These are phyloP conservation scores for Globisporangium emineosum DNA, from an alignment of 352 stramenopile genomes.

Conservation along the genomic window DNA sequence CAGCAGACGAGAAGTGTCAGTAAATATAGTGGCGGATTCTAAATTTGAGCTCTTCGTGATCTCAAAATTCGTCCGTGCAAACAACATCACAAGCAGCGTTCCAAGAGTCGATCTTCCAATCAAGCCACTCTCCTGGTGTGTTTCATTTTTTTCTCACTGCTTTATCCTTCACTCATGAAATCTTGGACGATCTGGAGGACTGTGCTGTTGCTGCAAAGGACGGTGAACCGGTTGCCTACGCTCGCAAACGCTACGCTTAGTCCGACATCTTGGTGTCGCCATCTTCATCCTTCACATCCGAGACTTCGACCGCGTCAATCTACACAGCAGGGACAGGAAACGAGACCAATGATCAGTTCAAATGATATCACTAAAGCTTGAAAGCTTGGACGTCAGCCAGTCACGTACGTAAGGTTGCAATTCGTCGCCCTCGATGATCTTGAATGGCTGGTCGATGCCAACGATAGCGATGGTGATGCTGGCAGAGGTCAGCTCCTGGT, in stretches of 20 bases:
- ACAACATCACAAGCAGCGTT: not conserved
- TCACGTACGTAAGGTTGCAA: conserved; percentile 92
- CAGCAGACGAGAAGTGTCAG: not conserved
- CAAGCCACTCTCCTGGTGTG: not conserved
- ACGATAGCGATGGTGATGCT: conserved; percentile 94
- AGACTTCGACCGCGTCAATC: conserved; percentile 86
- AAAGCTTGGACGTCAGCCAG: not conserved
- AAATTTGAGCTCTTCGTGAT: not conserved
- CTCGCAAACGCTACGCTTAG: conserved; percentile 30
- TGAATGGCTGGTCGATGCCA: conserved; percentile 92
- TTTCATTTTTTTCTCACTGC: conserved; percentile 6
- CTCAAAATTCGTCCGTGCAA: conserved; percentile 6
- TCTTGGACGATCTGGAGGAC: not conserved
- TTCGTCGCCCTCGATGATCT: conserved; percentile 91
- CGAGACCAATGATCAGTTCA: not conserved
- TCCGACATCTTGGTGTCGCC: conserved; percentile 81
- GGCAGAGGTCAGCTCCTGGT: conserved; percentile 93
- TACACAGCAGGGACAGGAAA: conserved; percentile 20
- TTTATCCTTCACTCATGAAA: conserved; percentile 2
- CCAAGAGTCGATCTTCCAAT: not conserved
- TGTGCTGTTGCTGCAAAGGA: not conserved
- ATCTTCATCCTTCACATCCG: conserved; percentile 80
- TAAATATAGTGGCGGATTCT: conserved; percentile 1
- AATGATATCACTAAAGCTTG: not conserved
- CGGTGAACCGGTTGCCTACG: not conserved